Conservation (phyloP, 2,329 filamentous ascomycete genomes). For the Scopulariopsis brevicaulis region DNA sequence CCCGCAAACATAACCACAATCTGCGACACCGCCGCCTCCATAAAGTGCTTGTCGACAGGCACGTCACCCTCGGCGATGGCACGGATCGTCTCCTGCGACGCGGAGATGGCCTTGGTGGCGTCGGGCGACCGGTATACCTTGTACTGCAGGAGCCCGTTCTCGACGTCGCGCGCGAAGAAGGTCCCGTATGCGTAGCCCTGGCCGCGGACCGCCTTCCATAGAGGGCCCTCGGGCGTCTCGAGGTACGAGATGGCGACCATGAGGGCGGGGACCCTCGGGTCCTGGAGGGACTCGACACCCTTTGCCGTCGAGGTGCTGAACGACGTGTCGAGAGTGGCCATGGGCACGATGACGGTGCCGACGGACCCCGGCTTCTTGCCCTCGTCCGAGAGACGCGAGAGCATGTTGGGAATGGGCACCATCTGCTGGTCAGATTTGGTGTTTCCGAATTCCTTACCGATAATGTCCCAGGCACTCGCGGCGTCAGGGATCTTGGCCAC, state of each 20-base stretch:
- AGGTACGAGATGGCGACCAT: slow-evolving; percentile 86
- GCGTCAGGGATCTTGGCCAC: slow-evolving; percentile 62
- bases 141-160: slow-evolving; percentile 72
- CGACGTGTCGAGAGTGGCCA: slow-evolving; percentile 86
- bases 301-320: slow-evolving; percentile 67
- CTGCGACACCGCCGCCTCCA: slow-evolving; percentile 83
- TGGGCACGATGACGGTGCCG: slow-evolving; percentile 70
- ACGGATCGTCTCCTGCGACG: slow-evolving; percentile 62
- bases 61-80: slow-evolving; percentile 62
- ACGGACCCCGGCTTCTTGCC: slow-evolving; percentile 65
- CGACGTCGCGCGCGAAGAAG: slow-evolving; percentile 64
- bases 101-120: slow-evolving; percentile 72
- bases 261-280: slow-evolving; percentile 70
- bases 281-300: slow-evolving; percentile 63
- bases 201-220: slow-evolving; percentile 88
- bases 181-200: slow-evolving; percentile 89
- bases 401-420: slow-evolving; percentile 58
- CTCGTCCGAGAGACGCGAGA: slow-evolving; percentile 61
- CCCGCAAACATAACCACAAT: slow-evolving; percentile 83
- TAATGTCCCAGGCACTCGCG: slow-evolving; percentile 65
- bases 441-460: slow-evolving; percentile 39
- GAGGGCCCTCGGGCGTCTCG: slow-evolving; percentile 83
- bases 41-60: slow-evolving; percentile 65
- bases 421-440: slow-evolving; percentile 30
- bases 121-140: slow-evolving; percentile 86